Percentiles rank a stretch among this genome's conserved stretches.
These are phyloP conservation scores for Pichia sp. DNA, from an alignment of 1,139 yeast species.

Conservation along the genomic window DNA sequence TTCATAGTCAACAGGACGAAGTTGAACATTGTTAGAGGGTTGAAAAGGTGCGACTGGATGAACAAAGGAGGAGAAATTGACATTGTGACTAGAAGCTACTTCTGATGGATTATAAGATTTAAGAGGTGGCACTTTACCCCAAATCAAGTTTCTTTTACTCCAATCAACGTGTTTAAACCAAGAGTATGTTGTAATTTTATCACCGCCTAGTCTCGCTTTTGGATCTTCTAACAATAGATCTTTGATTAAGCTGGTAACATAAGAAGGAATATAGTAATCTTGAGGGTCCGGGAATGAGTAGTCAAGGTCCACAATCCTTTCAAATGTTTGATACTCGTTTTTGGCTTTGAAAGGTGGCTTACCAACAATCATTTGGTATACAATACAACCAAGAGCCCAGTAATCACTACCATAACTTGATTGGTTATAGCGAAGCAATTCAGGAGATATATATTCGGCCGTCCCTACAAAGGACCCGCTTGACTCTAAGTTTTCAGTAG, in stretches of 20 bases:
- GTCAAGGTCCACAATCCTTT: constrained; percentile 55
- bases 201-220: constrained; percentile 51
- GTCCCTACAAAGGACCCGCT: constrained; percentile 76
- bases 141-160: constrained; percentile 54
- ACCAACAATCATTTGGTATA: constrained; percentile 71
- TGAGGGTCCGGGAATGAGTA: constrained; percentile 47
- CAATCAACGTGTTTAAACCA: constrained; percentile 69
- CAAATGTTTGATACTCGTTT: constrained; percentile 68
- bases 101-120: constrained; percentile 52
- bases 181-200: constrained; percentile 59
- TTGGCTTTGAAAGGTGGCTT: constrained; percentile 75
- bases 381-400: constrained; percentile 79
- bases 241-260: constrained; percentile 45
- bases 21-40: neutral
- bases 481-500: constrained; percentile 36
- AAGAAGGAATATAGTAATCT: constrained; percentile 34
- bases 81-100: neutral
- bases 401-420: constrained; percentile 71
- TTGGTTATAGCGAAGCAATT: constrained; percentile 56
- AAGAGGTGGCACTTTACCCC: constrained; percentile 75
- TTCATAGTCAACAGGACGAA: constrained; percentile 5
- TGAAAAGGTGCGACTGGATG: neutral
- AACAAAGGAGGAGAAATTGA: too few species aligned
- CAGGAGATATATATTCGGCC: constrained; percentile 66
- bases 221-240: constrained; percentile 57